Percentiles rank a stretch among this genome's conserved stretches.
Evolutionary conservation across 306 rosid genomes (phyloP).

Genomic region (Quercus parvula): DNA sequence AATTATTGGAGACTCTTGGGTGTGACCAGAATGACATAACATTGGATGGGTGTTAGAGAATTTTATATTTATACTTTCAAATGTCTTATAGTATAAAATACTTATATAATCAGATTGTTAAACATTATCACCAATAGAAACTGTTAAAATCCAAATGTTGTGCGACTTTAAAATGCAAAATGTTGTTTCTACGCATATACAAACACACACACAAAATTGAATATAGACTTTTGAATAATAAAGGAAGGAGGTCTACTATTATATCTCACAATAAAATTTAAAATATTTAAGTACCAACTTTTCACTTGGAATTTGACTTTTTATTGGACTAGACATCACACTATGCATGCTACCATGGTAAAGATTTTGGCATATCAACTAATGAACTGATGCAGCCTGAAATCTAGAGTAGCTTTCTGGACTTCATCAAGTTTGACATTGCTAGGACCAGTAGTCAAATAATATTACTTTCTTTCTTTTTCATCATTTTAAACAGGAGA

Average conservation of each 20-base stretch:
- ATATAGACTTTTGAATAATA: neutral
- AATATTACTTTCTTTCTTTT: neutral
- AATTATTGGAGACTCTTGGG: neutral
- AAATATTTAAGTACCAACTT: neutral
- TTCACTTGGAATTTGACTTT: neutral
- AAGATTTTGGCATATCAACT: neutral
- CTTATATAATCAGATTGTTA: neutral
- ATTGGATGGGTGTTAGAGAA: neutral
- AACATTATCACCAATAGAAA: neutral
- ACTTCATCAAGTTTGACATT: neutral
- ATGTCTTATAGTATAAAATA: neutral
- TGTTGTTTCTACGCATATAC: neutral
- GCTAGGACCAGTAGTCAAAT: neutral
- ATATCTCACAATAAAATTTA: too few relatives aligned
- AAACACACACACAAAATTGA: neutral
- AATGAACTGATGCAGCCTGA: neutral
- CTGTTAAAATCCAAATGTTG: too few relatives aligned
- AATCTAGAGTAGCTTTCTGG: neutral
- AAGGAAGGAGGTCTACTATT: neutral
- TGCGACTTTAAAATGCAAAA: neutral
- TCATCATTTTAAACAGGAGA: slow-evolving; percentile 46
- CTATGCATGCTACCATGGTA: neutral
- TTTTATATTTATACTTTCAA: neutral
- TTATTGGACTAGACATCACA: neutral
- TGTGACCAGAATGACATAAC: neutral